These are phyloP conservation scores for Claviceps maximensis DNA, from an alignment of 2,329 filamentous ascomycete genomes.

Conservation along the genomic window DNA sequence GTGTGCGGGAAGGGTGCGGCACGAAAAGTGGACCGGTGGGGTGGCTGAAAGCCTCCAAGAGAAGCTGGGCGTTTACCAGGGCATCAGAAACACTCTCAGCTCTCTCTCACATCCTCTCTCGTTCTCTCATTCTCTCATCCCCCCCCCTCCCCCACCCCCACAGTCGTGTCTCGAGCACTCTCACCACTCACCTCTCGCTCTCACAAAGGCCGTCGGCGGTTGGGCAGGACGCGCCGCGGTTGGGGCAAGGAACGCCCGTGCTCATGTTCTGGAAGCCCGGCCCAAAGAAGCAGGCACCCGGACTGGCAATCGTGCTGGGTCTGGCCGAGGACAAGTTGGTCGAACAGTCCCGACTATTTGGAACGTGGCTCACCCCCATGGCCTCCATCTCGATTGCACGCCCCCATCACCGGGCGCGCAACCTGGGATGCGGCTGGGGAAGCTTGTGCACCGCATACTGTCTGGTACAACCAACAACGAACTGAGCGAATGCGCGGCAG, in stretches of 20 bases:
- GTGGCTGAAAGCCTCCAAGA: neutral
- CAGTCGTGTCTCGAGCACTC: no score
- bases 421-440: neutral
- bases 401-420: neutral
- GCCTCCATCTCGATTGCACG: neutral
- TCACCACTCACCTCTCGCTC: neutral
- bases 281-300: neutral
- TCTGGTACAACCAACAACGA: no score
- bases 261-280: conserved; percentile 2
- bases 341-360: conserved; percentile 2
- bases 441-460: neutral
- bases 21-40: neutral
- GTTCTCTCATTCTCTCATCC: no score
- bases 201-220: neutral
- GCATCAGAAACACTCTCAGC: neutral
- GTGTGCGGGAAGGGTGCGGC: no score
- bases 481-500: neutral
- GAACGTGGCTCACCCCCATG: conserved; percentile 3
- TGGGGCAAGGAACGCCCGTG: neutral
- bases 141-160: no score
- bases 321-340: neutral
- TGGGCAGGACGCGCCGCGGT: neutral
- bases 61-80: neutral
- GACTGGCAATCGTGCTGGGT: neutral
- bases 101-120: neutral